Base-by-base conservation (phyloP, 805 yeast species). In the Yamadazyma kitorensis region DNA sequence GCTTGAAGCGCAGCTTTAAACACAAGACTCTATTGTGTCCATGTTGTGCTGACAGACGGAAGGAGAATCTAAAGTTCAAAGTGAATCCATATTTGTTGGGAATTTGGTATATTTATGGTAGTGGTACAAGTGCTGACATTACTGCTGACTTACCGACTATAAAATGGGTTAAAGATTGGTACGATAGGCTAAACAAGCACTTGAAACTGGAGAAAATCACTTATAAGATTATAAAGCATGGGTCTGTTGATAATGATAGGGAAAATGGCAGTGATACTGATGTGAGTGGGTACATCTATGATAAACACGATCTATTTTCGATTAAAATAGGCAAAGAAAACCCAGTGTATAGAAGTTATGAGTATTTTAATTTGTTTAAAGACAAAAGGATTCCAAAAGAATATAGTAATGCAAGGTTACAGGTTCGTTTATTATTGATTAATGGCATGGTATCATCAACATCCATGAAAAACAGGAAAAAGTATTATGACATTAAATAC, bases 51-150 rank as follows among this genome's bases (percentile, higher is more conserved):
- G 5, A 18, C 7, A 28, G 31, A 28, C 31, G 14, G 10, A 28
- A 19, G 9, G 15, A 28, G 31, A 28, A 28, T 18, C 13, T 11
- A 17, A 18, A 18, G 12, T 13, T 28, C 8, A 28, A 18, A 8
- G 31, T 28, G 10, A 28, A 22, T 28, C 31, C 31, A 7, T 28
- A 28, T 13, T 18, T 28, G 8, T 28, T 28, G 12, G 31, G 31
- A 6, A 18, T 28, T 7, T 28, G 31, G 31, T 28, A 28, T 12
- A 14, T 28, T 18, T 17, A 19, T 13, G 31, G 31, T 4, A 16
- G 24, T 28, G 14, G 13, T 6, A 17, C 10, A 5, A 16, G 31
- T 28, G 24, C 31, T 6, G 19, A 11, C 18, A 28, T 28, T 8
- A 28, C 31, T 18, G 9, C 24, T 12, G 14, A n/a, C n/a, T 16